phyloP scores from a whole-genome alignment of 1,284 basidiomycete genomes.

The Schizophyllum commune region DNA sequence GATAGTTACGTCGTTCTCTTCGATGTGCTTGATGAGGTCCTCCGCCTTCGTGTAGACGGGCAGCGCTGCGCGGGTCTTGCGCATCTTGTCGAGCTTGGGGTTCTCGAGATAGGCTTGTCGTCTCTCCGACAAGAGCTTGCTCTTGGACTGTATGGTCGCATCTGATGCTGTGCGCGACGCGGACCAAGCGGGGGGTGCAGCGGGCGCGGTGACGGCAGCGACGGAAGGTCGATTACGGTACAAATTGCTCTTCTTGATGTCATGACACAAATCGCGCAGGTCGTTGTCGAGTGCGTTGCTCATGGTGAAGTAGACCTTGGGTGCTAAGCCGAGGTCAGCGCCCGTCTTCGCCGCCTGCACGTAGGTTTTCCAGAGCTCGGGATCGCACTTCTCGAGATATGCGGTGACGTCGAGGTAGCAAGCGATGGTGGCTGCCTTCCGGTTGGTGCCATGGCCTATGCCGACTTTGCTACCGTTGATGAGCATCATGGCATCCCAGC shows the following conservation, averaged over 20 bases:
- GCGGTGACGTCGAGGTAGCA: conserved; percentile 86
- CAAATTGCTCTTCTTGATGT: conserved; percentile 46
- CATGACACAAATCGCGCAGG: conserved; percentile 64
- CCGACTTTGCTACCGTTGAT: conserved; percentile 81
- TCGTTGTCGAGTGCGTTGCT: conserved; percentile 66
- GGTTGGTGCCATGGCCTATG: conserved; percentile 59
- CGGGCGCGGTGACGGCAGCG: conserved; percentile 4
- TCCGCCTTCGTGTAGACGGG: conserved; percentile 69
- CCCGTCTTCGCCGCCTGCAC: conserved; percentile 50
- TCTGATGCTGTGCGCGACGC: conserved; percentile 10
- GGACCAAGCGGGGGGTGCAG: conserved; percentile 44
- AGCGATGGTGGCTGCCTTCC: conserved; percentile 70
- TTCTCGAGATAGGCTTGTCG: conserved; percentile 61
- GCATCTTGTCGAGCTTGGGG: conserved; percentile 59
- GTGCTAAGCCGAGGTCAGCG: conserved; percentile 64
- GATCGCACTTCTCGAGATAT: conserved; percentile 83
- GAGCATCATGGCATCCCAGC: conserved; percentile 80
- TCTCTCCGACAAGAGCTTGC: conserved; percentile 38
- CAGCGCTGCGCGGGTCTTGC: conserved; percentile 56
- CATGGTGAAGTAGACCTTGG: conserved; percentile 67
- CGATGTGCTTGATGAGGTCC: conserved; percentile 65
- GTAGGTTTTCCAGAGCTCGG: conserved; percentile 74
- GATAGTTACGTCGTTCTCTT: conserved; percentile 81
- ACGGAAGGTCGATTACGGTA: conserved; percentile 31
- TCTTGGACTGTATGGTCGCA: background rate